Conservation (phyloP, 805 yeast genomes). For the Saccharomycopsis capsularis region DNA sequence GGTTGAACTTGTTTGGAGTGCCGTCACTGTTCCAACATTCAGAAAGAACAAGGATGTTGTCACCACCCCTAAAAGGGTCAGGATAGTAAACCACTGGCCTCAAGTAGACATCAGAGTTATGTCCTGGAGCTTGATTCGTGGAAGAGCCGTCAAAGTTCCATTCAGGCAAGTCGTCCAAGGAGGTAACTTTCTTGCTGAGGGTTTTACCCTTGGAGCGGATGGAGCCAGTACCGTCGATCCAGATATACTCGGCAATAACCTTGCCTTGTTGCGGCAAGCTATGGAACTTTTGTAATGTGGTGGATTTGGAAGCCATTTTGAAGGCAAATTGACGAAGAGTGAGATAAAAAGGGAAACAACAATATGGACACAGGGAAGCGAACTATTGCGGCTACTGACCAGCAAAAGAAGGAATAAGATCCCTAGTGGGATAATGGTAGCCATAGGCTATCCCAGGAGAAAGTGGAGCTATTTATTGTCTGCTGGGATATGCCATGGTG, state of each 20-base stretch:
- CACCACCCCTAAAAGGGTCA: conserved; percentile 98
- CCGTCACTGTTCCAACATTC: conserved; percentile 99
- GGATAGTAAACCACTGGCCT: conserved; percentile 94
- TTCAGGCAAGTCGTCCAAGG: conserved; percentile 87
- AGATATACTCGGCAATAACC: conserved; percentile 91
- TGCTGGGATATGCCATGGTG: too few species aligned
- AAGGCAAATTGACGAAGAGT: background rate
- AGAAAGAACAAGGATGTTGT: conserved; percentile 87
- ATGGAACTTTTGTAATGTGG: conserved; percentile 75
- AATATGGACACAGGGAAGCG: background rate
- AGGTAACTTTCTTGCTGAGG: conserved; percentile 55
- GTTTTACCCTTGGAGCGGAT: conserved; percentile 95
- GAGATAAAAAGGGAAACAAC: background rate
- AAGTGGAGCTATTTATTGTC: too few species aligned
- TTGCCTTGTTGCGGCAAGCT: conserved; percentile 79
- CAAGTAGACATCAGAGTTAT: conserved; percentile 89
- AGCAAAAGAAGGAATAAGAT: too few species aligned
- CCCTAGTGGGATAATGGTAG: too few species aligned
- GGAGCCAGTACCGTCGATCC: conserved; percentile 92
- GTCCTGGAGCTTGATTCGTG: conserved; percentile 97
- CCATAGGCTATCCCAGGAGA: too few species aligned
- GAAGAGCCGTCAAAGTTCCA: conserved; percentile 99
- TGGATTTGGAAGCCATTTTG: conserved; percentile 43
- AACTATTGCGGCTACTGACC: too few species aligned
- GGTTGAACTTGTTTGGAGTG: conserved; percentile 97